Conservation (phyloP, 257 asterid genomes). For the Ligustrum vulgare region DNA sequence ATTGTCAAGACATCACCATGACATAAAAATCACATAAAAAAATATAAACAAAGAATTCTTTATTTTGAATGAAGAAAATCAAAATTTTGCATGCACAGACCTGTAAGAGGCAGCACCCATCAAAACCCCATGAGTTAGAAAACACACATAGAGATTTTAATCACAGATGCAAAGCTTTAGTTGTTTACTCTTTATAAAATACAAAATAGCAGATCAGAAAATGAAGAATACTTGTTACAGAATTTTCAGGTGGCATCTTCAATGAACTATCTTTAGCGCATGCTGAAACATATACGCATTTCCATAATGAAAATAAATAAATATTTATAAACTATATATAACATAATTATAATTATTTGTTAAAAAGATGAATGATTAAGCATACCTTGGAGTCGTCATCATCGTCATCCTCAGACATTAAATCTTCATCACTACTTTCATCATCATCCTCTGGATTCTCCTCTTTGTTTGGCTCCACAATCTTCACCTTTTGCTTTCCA, state of each 20-base stretch:
- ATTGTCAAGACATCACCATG: neutral
- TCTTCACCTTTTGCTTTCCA: slow-evolving; percentile 66
- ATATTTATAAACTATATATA: neutral
- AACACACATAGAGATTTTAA: too few species aligned
- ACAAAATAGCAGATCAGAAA: neutral
- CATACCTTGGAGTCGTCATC: slow-evolving; percentile 46
- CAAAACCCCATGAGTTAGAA: too few species aligned
- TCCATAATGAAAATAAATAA: neutral
- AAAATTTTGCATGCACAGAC: neutral
- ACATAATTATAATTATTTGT: slow-evolving; percentile 12
- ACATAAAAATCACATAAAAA: neutral
- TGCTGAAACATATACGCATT: neutral
- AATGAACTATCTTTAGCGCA: neutral
- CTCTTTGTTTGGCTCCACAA: slow-evolving; percentile 46
- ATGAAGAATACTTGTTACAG: neutral
- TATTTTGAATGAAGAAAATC: too few species aligned
- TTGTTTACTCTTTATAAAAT: neutral
- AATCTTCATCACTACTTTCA: slow-evolving; percentile 49
- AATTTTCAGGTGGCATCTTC: neutral
- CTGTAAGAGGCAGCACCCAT: neutral
- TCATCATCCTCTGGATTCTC: slow-evolving; percentile 33
- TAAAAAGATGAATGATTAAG: neutral
- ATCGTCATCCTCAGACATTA: slow-evolving; percentile 51
- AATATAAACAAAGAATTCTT: neutral
- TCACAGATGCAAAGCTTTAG: neutral